Conservation (phyloP, 2,329 filamentous ascomycete genomes). For the Dendryphion nanum region DNA sequence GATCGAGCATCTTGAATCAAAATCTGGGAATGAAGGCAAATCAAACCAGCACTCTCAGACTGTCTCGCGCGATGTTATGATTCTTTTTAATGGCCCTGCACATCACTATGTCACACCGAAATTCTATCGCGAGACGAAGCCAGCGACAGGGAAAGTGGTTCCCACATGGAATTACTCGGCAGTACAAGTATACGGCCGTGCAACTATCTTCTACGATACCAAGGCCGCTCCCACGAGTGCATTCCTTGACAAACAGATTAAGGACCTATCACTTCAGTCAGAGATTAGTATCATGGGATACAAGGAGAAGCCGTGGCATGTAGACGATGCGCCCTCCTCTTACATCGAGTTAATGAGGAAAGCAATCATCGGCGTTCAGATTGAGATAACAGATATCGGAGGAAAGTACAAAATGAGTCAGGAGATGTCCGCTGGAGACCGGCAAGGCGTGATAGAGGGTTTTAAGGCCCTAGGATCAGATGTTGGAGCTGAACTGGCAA, state of each 20-base stretch:
- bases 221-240: slow-evolving; percentile 43
- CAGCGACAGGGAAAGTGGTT: slow-evolving; percentile 62
- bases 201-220: slow-evolving; percentile 55
- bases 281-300: slow-evolving; percentile 60
- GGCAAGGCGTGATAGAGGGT: slow-evolving; percentile 55
- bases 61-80: slow-evolving; percentile 54
- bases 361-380: slow-evolving; percentile 24
- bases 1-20: slow-evolving; percentile 49
- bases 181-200: slow-evolving; percentile 61
- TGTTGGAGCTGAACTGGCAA: slow-evolving; percentile 26
- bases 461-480: slow-evolving; percentile 49
- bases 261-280: slow-evolving; percentile 51
- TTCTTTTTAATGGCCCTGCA: slow-evolving; percentile 59
- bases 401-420: slow-evolving; percentile 32
- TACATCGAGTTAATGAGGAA: slow-evolving; percentile 49
- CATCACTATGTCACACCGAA: slow-evolving; percentile 69
- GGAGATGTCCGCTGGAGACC: slow-evolving; percentile 19
- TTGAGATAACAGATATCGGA: slow-evolving; percentile 19
- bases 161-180: slow-evolving; percentile 71
- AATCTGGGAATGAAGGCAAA: background rate
- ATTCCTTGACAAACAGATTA: slow-evolving; percentile 54
- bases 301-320: slow-evolving; percentile 53
- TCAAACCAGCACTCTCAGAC: background rate
- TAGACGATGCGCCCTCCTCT: slow-evolving; percentile 55
- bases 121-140: slow-evolving; percentile 67